These are phyloP conservation scores for Boletus vermiculosoides DNA, from an alignment of 768 basidiomycete species.

Conservation along the genomic window DNA sequence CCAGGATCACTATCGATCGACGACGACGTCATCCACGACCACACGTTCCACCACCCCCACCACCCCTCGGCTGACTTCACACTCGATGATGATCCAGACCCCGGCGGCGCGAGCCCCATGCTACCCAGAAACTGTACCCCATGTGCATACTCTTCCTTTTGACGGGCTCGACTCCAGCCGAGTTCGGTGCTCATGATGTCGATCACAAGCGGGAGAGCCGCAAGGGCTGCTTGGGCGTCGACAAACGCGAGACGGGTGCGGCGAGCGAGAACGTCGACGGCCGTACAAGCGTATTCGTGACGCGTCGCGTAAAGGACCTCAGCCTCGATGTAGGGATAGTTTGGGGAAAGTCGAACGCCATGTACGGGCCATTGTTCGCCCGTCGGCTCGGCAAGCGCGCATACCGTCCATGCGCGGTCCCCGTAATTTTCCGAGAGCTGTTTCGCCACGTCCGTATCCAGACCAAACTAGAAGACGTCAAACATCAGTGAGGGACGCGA, in stretches of 20 bases:
- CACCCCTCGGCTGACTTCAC: background rate
- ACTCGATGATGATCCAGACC: background rate
- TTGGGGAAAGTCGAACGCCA: conserved; percentile 65
- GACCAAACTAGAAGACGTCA: conserved; percentile 63
- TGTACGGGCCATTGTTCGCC: conserved; percentile 84
- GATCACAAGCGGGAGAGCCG: conserved; percentile 81
- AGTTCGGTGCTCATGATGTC: conserved; percentile 90
- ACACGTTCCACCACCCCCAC: conserved; percentile 11
- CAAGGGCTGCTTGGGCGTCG: conserved; percentile 81
- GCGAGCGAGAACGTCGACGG: conserved; percentile 89
- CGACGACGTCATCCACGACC: conserved; percentile 5
- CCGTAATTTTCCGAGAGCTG: conserved; percentile 95
- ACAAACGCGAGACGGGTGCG: conserved; percentile 94
- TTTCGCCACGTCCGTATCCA: conserved; percentile 89
- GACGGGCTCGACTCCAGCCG: conserved; percentile 64
- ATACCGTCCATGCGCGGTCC: conserved; percentile 95
- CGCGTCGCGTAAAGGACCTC: conserved; percentile 88
- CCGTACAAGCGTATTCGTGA: conserved; percentile 91
- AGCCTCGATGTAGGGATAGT: conserved; percentile 89
- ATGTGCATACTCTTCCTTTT: conserved; percentile 54
- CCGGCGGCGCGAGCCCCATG: conserved; percentile 80
- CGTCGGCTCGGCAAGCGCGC: conserved; percentile 73
- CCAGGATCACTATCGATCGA: background rate
- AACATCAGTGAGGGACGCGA: background rate
- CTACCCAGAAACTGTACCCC: conserved; percentile 69